Percentiles rank a stretch among this genome's conserved stretches.
Conservation (phyloP, 2,329 filamentous ascomycete genomes). For the Waltergamsia citrina region DNA sequence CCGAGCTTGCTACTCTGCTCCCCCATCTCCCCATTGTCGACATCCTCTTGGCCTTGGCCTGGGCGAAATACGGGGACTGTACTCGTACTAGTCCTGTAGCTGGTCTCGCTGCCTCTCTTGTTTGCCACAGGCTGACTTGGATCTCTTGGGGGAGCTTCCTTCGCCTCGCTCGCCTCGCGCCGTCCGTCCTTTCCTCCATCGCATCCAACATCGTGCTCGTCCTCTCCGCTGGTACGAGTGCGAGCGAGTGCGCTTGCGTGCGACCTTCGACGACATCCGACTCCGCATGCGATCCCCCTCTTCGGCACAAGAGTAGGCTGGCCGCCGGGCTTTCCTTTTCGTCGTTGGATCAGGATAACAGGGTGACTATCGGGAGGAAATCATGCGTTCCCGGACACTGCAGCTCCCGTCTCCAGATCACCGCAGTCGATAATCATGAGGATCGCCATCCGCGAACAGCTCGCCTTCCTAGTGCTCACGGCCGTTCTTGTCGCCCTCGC, state of each 20-base stretch:
- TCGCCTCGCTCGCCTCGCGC: too few species aligned
- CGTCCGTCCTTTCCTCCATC: too few species aligned
- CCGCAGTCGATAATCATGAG: conserved; percentile 50
- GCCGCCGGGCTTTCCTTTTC: not conserved
- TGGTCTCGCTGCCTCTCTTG: too few species aligned
- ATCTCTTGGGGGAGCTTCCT: too few species aligned
- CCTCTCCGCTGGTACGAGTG: not conserved
- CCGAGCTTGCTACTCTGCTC: not conserved
- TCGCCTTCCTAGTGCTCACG: conserved; percentile 69
- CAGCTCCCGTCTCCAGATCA: not conserved
- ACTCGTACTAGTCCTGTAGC: not conserved
- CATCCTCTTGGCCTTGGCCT: too few species aligned
- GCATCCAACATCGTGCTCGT: too few species aligned
- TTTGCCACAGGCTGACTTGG: too few species aligned
- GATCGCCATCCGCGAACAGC: conserved; percentile 79
- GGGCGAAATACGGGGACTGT: too few species aligned
- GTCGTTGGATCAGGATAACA: not conserved
- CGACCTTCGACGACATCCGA: not conserved
- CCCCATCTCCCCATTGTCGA: not conserved
- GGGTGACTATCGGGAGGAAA: not conserved
- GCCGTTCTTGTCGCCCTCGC: conserved; percentile 66
- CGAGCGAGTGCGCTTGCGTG: not conserved
- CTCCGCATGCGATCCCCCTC: not conserved
- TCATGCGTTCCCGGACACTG: conserved; percentile 2
- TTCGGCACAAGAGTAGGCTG: not conserved